Evolutionary conservation across 805 yeast species (phyloP), one percentile per base, ranked within the genome.

Genomic region (Torulaspora franciscae): DNA sequence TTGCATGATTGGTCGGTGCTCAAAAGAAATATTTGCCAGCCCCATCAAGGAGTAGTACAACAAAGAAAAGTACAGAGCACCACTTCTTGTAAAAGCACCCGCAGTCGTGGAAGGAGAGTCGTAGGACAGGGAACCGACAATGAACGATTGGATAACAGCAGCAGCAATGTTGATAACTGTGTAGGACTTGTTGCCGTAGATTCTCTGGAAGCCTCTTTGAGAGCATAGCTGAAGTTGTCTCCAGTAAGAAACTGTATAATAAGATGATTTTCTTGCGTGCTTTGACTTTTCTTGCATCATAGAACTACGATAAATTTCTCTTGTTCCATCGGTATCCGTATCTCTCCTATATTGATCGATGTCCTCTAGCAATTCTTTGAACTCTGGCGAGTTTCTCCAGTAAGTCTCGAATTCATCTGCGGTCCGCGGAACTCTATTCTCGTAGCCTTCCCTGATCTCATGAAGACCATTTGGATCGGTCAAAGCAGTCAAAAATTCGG

Each of bases 21-120:
- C 74, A 53, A 78, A 70, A 56, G 74, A 61, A 26, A 74, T 65
- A 47, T 74, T 76, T 3, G 80, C 76, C 38, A 76, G 52, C 36
- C 75, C 73, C 67, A 72, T 67, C 55, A 77, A 67, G 7, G 73
- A 62, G 57, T 71, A 72, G 59, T 77, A 80, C 50, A 83, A 67
- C 8, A 79, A 66, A 17, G 79, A 69, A 54, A 80, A 83, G 64
- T 79, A 83, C 4, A 82, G 53, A 23, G 75, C 69, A 56, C 86
- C 85, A 47, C 84, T 81, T 51, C 87, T 71, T 6, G 82, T 72
- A 54, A 77, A 83, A 6, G 83, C 80, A 37, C 84, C 81, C 7
- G 57, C 45, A 0, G 85, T 81, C 26, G 66, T 47, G 2, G 66
- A 62, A 1, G 79, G 74, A 13, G 79, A 63, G 43, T 76, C 67